A percentile compares a stretch with the other conserved stretches of the same genome.
Evolutionary conservation across 208 protist species (phyloP).

Genomic region (Trichomonas tenax): DNA sequence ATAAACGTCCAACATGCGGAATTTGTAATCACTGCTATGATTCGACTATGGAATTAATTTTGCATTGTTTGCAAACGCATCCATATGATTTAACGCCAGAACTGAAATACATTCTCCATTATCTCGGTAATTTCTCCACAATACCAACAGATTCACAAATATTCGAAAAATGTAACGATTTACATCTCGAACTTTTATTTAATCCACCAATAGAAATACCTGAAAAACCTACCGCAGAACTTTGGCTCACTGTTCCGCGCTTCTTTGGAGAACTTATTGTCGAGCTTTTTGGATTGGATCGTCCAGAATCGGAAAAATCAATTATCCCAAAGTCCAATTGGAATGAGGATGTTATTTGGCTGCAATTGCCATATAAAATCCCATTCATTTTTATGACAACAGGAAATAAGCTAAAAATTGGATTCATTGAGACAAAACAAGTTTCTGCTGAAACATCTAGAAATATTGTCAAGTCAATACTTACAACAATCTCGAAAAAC

Average conservation of each 20-base stretch:
- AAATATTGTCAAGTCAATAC: background rate
- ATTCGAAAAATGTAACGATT: background rate
- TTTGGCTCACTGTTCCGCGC: background rate
- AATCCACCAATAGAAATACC: background rate
- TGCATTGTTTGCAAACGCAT: background rate
- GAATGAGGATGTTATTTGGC: background rate
- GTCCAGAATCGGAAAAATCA: background rate
- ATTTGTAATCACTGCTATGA: background rate
- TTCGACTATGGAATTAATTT: background rate
- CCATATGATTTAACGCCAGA: background rate
- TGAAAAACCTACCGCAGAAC: background rate
- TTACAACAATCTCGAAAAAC: background rate
- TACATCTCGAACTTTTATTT: background rate
- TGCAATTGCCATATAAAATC: background rate
- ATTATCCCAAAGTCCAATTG: background rate
- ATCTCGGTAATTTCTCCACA: background rate
- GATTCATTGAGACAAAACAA: background rate
- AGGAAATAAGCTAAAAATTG: background rate
- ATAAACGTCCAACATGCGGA: background rate
- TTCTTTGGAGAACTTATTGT: background rate
- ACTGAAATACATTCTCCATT: background rate
- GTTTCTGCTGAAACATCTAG: background rate
- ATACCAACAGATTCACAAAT: background rate
- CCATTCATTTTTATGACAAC: background rate
- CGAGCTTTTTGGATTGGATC: background rate